Evolutionary conservation across 2,329 filamentous ascomycete species (phyloP), one percentile per base, ranked within the genome.

Genomic region (Tetracladium maxilliforme): DNA sequence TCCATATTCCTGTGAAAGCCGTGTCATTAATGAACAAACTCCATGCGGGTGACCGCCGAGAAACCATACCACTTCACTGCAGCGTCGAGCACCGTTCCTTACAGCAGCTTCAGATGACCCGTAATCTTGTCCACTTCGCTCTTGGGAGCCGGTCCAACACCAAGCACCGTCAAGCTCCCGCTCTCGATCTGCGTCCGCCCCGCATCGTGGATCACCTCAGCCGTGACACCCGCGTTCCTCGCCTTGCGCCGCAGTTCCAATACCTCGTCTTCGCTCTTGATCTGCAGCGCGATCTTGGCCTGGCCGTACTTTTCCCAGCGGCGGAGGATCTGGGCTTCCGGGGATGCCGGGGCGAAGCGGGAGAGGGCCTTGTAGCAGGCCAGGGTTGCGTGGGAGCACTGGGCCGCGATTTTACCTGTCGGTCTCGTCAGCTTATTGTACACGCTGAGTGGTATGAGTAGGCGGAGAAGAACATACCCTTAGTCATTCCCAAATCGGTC

Each of bases 401-500:
- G 90, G 6, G 90, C 90, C 29, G 83, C 90, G 42, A 95, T 94
- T 64, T 98, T 98, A 42, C 87, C 87, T 93, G 35, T 22, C 23
- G n/a, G n/a, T n/a, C n/a, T n/a, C n/a, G n/a, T n/a, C n/a, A n/a
- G n/a, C n/a, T n/a, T n/a, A n/a, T n/a, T n/a, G n/a, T n/a, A n/a
- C n/a, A n/a, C n/a, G n/a, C n/a, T n/a, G n/a, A n/a, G n/a, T 17
- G 24, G 32, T 12, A 32, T 12, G 21, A 17, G 27, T 12, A 22
- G 13, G 14, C 18, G 30, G 16, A 14, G 6, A 21, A 16, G 10
- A 23, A 48, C 60, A 21, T 58, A 90, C 87, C 87, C 57, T 93
- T 95, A 7, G 80, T 90, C 90, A 98, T 98, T 41, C 87, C 87
- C 41, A 98, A 53, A 55, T 98, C 90, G 11, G 83, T 93, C 45